A percentile compares a stretch with the other conserved stretches of the same genome.
These are phyloP conservation scores for Colletotrichum zoysiae DNA, from an alignment of 2,329 filamentous ascomycete genomes.

Conservation along the genomic window DNA sequence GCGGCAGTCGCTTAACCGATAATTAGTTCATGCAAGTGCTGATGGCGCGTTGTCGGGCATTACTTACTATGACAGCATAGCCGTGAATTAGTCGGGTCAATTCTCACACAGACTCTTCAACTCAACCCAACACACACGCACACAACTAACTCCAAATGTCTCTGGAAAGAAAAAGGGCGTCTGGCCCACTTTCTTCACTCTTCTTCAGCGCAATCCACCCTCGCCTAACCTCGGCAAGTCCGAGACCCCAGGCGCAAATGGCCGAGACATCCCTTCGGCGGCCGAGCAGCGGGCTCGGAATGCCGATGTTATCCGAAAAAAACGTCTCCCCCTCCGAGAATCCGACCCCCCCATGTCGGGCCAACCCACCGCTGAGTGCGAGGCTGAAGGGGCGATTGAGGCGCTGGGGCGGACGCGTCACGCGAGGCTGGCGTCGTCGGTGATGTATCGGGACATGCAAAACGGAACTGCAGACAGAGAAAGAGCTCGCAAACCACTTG, in stretches of 20 bases:
- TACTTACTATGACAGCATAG: too few species aligned
- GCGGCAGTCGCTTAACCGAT: too few species aligned
- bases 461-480: too few species aligned
- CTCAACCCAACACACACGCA: too few species aligned
- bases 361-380: background rate
- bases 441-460: background rate
- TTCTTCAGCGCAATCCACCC: background rate
- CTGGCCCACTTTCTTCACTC: slow-evolving; percentile 9
- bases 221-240: slow-evolving; percentile 19
- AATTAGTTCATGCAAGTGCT: background rate
- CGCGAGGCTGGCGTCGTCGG: background rate
- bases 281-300: slow-evolving; percentile 32
- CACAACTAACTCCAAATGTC: background rate
- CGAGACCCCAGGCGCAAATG: background rate
- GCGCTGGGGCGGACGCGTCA: background rate
- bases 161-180: background rate
- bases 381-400: background rate
- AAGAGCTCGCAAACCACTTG: background rate
- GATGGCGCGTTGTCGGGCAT: background rate
- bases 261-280: slow-evolving; percentile 17
- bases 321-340: slow-evolving; percentile 16
- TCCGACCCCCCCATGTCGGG: too few species aligned
- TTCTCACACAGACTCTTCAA: too few species aligned
- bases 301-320: slow-evolving; percentile 36
- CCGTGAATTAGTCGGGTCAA: too few species aligned